Conservation (phyloP, 139 green algal genomes). For the Chlorella sp. region DNA sequence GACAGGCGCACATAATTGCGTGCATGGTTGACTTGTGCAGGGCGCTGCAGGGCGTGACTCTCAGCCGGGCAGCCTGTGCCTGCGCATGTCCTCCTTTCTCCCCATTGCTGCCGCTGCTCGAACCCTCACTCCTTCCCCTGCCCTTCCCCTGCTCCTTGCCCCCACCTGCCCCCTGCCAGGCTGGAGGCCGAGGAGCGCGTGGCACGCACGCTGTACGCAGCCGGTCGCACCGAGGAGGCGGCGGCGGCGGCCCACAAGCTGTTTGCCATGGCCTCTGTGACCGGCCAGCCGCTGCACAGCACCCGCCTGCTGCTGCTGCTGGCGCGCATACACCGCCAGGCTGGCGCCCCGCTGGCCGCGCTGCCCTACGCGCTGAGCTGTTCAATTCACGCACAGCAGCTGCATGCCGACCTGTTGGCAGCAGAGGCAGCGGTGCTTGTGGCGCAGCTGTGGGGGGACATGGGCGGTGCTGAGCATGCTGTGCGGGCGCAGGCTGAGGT, state of each 20-base stretch:
- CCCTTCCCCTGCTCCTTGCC: background rate
- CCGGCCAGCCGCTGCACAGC: slow-evolving; percentile 40
- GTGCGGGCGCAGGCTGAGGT: slow-evolving; percentile 47
- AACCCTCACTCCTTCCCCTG: too few species aligned
- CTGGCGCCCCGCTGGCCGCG: slow-evolving; percentile 45
- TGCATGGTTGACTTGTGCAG: too few species aligned
- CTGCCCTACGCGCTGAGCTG: slow-evolving; percentile 59
- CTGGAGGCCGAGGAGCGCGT: slow-evolving; percentile 43
- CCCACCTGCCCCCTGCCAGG: background rate
- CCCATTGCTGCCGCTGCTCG: too few species aligned
- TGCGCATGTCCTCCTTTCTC: too few species aligned
- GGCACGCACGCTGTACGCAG: slow-evolving; percentile 20
- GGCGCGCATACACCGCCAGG: slow-evolving; percentile 49
- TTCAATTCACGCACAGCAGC: slow-evolving; percentile 33
- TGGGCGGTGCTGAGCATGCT: slow-evolving; percentile 32
- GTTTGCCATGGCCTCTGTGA: slow-evolving; percentile 30
- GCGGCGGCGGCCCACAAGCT: slow-evolving; percentile 7
- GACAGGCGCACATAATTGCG: too few species aligned
- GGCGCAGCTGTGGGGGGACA: slow-evolving; percentile 33
- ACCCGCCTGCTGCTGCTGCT: slow-evolving; percentile 62
- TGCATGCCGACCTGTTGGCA: slow-evolving; percentile 56
- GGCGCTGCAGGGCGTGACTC: too few species aligned
- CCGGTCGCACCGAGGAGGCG: slow-evolving; percentile 34
- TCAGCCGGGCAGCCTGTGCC: too few species aligned
- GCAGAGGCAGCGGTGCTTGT: slow-evolving; percentile 54